A percentile compares a stretch with the other conserved stretches of the same genome.
Evolutionary conservation across 176 grass and related monocot species (phyloP).

Genomic region (Triticum timopheevii): DNA sequence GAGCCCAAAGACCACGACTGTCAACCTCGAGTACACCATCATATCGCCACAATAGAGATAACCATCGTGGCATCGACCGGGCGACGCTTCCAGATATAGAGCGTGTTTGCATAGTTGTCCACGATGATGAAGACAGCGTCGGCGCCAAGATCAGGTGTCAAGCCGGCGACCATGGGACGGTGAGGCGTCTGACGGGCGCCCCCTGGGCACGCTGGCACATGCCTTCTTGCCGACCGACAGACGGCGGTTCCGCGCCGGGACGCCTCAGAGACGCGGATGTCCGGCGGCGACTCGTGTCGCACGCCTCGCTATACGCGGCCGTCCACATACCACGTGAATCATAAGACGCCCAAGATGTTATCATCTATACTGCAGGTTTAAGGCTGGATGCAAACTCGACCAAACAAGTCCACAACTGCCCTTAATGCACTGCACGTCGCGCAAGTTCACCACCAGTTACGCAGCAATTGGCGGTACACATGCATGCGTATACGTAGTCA

Average conservation of each 20-base stretch:
- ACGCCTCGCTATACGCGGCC: background rate
- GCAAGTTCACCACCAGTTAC: too few species aligned
- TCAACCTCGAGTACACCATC: too few species aligned
- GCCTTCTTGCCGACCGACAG: constrained; percentile 80
- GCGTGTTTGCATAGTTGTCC: constrained; percentile 63
- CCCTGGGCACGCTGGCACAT: constrained; percentile 76
- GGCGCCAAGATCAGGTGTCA: constrained; percentile 76
- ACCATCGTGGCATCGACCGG: constrained; percentile 32
- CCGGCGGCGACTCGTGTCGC: constrained; percentile 24
- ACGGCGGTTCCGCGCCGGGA: constrained; percentile 66
- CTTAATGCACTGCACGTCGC: too few species aligned
- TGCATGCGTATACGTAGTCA: too few species aligned
- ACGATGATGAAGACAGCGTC: constrained; percentile 43
- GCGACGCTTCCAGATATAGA: constrained; percentile 46
- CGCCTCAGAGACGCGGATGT: constrained; percentile 75
- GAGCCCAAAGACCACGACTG: too few species aligned
- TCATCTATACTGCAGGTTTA: too few species aligned
- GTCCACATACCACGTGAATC: too few species aligned
- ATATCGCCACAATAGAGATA: too few species aligned
- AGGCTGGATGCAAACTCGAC: too few species aligned
- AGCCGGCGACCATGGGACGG: constrained; percentile 58
- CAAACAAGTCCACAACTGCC: too few species aligned
- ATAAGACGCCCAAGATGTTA: too few species aligned
- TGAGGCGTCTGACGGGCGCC: constrained; percentile 69
- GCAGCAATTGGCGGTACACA: too few species aligned